These are phyloP conservation scores for Plantago ovata DNA, from an alignment of 257 asterid genomes.

Conservation along the genomic window DNA sequence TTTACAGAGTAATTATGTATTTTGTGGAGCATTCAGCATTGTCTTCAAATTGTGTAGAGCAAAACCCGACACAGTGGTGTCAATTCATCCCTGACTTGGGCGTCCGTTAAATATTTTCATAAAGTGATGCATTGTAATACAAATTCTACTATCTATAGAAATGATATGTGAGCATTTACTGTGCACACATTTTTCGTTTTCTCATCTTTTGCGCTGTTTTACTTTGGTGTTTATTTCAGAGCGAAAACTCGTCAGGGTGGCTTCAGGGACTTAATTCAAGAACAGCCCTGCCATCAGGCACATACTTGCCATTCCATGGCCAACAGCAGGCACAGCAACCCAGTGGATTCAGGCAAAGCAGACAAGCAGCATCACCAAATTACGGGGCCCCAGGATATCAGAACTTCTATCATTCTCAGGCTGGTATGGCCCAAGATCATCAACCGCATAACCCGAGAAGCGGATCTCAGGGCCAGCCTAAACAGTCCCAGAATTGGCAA, in stretches of 20 bases:
- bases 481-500: slow-evolving; percentile 78
- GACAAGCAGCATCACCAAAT: slow-evolving; percentile 64
- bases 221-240: slow-evolving; percentile 31
- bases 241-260: slow-evolving; percentile 70
- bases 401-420: slow-evolving; percentile 63
- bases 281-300: too few species aligned
- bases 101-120: too few species aligned
- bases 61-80: too few species aligned
- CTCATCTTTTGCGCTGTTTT: slow-evolving; percentile 1
- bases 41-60: too few species aligned
- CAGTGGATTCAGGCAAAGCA: slow-evolving; percentile 64
- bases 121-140: too few species aligned
- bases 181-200: background rate
- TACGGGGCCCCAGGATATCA: slow-evolving; percentile 67
- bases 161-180: too few species aligned
- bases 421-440: slow-evolving; percentile 55
- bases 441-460: slow-evolving; percentile 71
- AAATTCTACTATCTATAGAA: too few species aligned
- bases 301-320: too few species aligned
- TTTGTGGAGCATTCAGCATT: too few species aligned
- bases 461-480: slow-evolving; percentile 61
- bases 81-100: too few species aligned
- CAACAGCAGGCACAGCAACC: slow-evolving; percentile 75
- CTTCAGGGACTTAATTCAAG: slow-evolving; percentile 74
- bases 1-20: background rate